Percentiles rank a stretch among this genome's conserved stretches.
phyloP scores from a whole-genome alignment of 345 rosid genomes.

The Aquilaria yunnanensis region DNA sequence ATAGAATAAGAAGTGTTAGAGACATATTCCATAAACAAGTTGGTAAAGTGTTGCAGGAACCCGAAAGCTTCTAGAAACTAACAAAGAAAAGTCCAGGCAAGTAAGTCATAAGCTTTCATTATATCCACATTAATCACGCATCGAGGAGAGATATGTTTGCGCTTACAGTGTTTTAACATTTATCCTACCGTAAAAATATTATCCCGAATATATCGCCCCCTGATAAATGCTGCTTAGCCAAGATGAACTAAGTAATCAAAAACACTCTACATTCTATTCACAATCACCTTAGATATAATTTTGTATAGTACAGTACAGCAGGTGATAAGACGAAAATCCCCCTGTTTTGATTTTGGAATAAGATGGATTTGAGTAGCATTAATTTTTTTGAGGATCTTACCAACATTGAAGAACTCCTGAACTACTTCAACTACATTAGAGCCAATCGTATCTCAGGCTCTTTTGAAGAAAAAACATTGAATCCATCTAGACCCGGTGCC shows the following conservation, averaged over 20 bases:
- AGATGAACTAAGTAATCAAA: background rate
- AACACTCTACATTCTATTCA: background rate
- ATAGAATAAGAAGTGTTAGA: background rate
- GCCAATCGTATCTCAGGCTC: background rate
- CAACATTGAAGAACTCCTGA: background rate
- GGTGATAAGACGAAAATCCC: background rate
- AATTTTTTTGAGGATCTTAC: background rate
- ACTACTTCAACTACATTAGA: background rate
- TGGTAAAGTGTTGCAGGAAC: background rate
- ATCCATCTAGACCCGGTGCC: background rate
- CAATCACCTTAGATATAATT: background rate
- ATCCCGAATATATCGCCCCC: background rate
- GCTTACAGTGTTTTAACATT: background rate
- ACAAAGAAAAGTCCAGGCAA: background rate
- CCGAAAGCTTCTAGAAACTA: background rate
- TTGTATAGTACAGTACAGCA: background rate
- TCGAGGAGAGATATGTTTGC: background rate
- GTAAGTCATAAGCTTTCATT: background rate
- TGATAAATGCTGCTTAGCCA: background rate
- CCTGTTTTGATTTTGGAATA: background rate
- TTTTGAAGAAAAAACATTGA: background rate
- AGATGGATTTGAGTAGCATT: background rate
- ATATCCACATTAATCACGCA: background rate
- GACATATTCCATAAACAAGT: background rate
- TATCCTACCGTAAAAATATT: no score